A percentile compares a stretch with the other conserved stretches of the same genome.
Evolutionary conservation across 768 basidiomycete genomes (phyloP).

Genomic region (Suillus luteus): DNA sequence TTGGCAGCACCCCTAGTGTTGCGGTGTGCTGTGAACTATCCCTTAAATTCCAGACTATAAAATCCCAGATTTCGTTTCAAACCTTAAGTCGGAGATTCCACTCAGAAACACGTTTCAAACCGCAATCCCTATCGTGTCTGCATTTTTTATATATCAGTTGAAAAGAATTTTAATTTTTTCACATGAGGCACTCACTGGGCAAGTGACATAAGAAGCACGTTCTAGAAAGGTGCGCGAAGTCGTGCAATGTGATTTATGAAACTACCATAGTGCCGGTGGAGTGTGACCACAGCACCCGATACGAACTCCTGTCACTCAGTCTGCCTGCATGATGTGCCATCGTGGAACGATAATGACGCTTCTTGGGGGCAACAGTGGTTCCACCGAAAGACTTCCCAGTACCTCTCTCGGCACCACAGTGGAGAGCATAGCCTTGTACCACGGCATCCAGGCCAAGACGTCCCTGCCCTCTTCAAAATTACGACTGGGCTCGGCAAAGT

Average conservation of each 20-base stretch:
- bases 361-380: conserved; percentile 31
- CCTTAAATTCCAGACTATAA: background rate
- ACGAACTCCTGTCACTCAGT: background rate
- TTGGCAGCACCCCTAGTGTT: background rate
- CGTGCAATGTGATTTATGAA: conserved; percentile 8
- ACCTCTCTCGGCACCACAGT: conserved; percentile 18
- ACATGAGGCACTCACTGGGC: background rate
- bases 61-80: background rate
- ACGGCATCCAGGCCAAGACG: conserved; percentile 52
- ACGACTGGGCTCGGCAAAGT: conserved; percentile 28
- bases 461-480: conserved; percentile 43
- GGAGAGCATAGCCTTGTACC: conserved; percentile 41
- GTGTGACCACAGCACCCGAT: background rate
- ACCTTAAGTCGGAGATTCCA: background rate
- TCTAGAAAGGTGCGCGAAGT: background rate
- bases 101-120: background rate
- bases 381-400: conserved; percentile 24
- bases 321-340: conserved; percentile 23
- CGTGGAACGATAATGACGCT: conserved; percentile 33
- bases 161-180: too few species aligned
- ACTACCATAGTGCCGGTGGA: background rate
- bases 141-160: too few species aligned
- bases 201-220: background rate
- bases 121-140: background rate
- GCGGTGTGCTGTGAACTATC: background rate